Evolutionary conservation across 2,329 filamentous ascomycete species (phyloP), one percentile per base, ranked within the genome.

Genomic region (Hymenoscyphus fraxineus): DNA sequence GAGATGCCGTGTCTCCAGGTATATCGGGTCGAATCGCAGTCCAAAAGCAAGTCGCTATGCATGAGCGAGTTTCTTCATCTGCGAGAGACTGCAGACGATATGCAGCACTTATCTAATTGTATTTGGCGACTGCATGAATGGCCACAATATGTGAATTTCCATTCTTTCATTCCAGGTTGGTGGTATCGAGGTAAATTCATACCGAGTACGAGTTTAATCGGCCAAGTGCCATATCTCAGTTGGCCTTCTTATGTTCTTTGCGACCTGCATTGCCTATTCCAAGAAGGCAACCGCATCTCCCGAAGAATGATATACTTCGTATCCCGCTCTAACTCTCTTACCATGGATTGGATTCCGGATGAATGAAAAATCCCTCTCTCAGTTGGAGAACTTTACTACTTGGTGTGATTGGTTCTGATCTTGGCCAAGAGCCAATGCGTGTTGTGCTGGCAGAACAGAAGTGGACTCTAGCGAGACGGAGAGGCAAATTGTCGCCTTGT

Each of bases 21-120:
- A 60, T 54, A 60, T 32, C 59, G 59, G 59, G 27, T 60, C 59
- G 59, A 55, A 56, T 39, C 61, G 55, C 55, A 35, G n/a, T 35
- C 16, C 31, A 39, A 58, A 51, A 41, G 47, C 44, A 58, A 47
- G 31, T 40, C 41, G 35, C 54, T 22, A 51, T 35, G 19, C 35
- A 38, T 51, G 60, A 32, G 60, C 47, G 51, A 38, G 44, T 55
- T 56, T 61, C 51, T 62, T 55, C 16, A 58, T 58, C 39, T 62
- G 61, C 61, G 54, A 39, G 54, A 27, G 40, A 32, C 55, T 58
- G 61, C 61, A 62, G 58, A 44, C 13, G 41, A 38, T 15, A 62
- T 47, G 44, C 55, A 58, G 31, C 32, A 39, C 47, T 38, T 16
- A 27, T 54, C 31, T 38, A 41, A 39, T 6, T 39, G 27, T 54